Evolutionary conservation across 2,329 filamentous ascomycete species (phyloP).

Genomic region (Geosmithia putterillii): DNA sequence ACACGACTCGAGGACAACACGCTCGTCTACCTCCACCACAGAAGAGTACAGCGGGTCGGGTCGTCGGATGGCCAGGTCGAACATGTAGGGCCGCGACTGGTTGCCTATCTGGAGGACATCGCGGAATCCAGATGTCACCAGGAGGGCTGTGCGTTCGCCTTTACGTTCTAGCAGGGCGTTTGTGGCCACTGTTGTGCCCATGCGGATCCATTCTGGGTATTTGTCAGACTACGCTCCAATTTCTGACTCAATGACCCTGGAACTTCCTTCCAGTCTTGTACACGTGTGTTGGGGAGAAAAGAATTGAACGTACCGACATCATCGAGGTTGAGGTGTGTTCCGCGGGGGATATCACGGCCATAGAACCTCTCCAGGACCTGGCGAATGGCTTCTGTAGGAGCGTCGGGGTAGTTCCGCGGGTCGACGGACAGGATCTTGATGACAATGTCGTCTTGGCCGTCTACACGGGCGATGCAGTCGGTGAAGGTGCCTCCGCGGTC

Average conservation of each 20-base stretch:
- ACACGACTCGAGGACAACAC: constrained; percentile 63
- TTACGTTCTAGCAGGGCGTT: constrained; percentile 67
- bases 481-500: constrained; percentile 27
- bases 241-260: no score
- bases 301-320: constrained; percentile 3
- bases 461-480: constrained; percentile 70
- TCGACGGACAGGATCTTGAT: constrained; percentile 65
- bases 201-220: constrained; percentile 32
- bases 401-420: constrained; percentile 60
- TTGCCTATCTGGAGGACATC: constrained; percentile 64
- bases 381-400: constrained; percentile 61
- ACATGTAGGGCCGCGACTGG: constrained; percentile 60
- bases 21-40: constrained; percentile 63
- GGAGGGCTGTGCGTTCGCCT: constrained; percentile 57
- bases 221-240: no score
- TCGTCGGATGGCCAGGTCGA: constrained; percentile 57
- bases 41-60: constrained; percentile 57
- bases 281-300: no score
- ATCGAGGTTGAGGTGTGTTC: constrained; percentile 18
- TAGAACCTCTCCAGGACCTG: constrained; percentile 22
- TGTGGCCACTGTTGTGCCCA: constrained; percentile 65
- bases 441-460: constrained; percentile 17
- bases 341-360: constrained; percentile 17
- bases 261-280: no score
- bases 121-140: constrained; percentile 61